Evolutionary conservation across 352 stramenopile genomes (phyloP), one percentile per base, ranked within the genome.

Genomic region (Phytopythium montanum): DNA sequence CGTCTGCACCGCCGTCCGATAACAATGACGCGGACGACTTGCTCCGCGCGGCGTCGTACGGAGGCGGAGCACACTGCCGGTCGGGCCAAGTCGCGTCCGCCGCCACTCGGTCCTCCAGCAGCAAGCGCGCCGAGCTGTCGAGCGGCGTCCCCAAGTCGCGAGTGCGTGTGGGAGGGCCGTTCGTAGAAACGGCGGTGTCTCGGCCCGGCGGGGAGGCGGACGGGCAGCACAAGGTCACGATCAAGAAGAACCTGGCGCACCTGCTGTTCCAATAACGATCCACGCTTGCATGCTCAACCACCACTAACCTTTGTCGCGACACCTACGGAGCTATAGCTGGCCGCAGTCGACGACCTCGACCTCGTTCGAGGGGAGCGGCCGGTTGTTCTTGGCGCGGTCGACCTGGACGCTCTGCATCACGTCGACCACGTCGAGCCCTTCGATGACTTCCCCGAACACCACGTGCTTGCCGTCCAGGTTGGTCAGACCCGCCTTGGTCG

Each of bases 361-460:
- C 59, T 86, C 74, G 56, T 87, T 86, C 29, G 80, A 66, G 2
- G 70, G 29, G n/a, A 82, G 60, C 18, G 82, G 82, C 6, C 66
- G 57, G 54, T 71, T 79, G 62, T 83, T 86, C 26, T 64, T 73
- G 49, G 65, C 64, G 26, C 69, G 64, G 53, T 71, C 73, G 28
- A 89, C 79, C 34, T 87, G 63, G 7, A 90, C 79, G 38, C 71
- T 75, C 55, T 90, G 79, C 70, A 92, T 88, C 21, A 66, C 57
- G 60, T 90, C 77, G 19, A 92, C 80, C 14, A 92, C 66, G n/a
- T 87, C 76, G 31, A 89, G 70, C 21, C 82, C 79, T 29, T 95
- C 82, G 42, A 97, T 66, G 16, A 97, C 85, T 66, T 98, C 92
- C 28, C 97, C 97, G 81, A 99, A 99, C 9, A 99, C 95, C 6